phyloP scores from a whole-genome alignment of 2,329 filamentous ascomycete genomes.

The Atkinsonella hypoxylon region DNA sequence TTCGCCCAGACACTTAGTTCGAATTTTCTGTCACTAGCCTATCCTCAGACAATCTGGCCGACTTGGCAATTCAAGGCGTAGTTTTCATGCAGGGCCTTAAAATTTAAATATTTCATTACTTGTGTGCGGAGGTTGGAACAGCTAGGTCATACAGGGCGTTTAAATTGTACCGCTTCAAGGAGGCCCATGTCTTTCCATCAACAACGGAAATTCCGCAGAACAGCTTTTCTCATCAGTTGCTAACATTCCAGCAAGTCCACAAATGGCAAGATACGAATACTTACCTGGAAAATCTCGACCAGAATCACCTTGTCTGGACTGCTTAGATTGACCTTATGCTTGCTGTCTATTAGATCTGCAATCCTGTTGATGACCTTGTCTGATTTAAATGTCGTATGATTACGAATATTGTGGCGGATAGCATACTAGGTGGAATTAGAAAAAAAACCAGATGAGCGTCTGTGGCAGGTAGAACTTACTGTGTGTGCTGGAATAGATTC shows the following conservation, averaged over 20 bases:
- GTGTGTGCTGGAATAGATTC: conserved; percentile 20
- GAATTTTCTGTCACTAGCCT: too few species aligned
- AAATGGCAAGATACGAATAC: conserved; percentile 3
- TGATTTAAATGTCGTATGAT: conserved; percentile 56
- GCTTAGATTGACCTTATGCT: conserved; percentile 66
- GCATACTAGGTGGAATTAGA: conserved; percentile 48
- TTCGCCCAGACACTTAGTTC: too few species aligned
- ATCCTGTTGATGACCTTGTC: conserved; percentile 60
- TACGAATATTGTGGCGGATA: conserved; percentile 68
- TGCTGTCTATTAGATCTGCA: conserved; percentile 50
- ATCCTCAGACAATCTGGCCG: background rate
- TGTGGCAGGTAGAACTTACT: conserved; percentile 23
- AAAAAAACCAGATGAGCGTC: background rate
- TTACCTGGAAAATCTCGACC: conserved; percentile 70
- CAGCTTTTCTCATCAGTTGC: conserved; percentile 33
- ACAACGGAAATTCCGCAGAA: conserved; percentile 73
- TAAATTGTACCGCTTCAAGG: conserved; percentile 66
- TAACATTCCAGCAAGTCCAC: background rate
- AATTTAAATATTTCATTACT: background rate
- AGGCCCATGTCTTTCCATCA: conserved; percentile 54
- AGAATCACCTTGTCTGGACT: conserved; percentile 69
- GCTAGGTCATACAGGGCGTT: conserved; percentile 51
- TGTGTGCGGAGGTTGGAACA: background rate
- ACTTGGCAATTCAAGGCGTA: background rate
- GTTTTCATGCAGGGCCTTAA: background rate